Evolutionary conservation across 1,284 basidiomycete species (phyloP).

Genomic region (Vanrija sp.): DNA sequence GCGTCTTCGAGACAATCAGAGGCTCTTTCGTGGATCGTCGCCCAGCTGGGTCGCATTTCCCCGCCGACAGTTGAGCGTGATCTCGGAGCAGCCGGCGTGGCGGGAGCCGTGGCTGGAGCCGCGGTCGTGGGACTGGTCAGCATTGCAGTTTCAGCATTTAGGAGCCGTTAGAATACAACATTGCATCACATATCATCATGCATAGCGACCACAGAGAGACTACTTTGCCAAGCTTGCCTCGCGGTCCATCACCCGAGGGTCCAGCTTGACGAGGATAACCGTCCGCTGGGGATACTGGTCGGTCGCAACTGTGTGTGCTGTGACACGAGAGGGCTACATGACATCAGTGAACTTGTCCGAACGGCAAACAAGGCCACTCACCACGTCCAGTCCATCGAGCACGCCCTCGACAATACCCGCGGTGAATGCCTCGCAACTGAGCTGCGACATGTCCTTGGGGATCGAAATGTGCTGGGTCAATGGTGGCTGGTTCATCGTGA

Average conservation of each 20-base stretch:
- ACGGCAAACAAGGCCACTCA: constrained; percentile 53
- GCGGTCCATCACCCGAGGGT: constrained; percentile 80
- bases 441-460: constrained; percentile 86
- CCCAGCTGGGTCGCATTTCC: constrained; percentile 19
- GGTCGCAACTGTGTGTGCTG: constrained; percentile 88
- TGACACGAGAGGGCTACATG: constrained; percentile 85
- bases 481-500: constrained; percentile 91
- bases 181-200: too few species aligned
- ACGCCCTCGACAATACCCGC: constrained; percentile 97
- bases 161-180: neutral
- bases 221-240: constrained; percentile 65
- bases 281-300: constrained; percentile 75
- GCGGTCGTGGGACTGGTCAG: constrained; percentile 1
- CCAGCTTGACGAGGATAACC: constrained; percentile 90
- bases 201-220: neutral
- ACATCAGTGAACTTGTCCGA: constrained; percentile 1
- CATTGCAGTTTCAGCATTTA: neutral
- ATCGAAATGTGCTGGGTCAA: constrained; percentile 89
- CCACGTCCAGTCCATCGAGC: constrained; percentile 90
- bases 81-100: constrained; percentile 18
- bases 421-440: constrained; percentile 93
- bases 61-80: constrained; percentile 28
- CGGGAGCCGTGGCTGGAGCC: constrained; percentile 16
- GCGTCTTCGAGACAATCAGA: neutral
- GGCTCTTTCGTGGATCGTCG: constrained; percentile 8